Evolutionary conservation across 2,329 filamentous ascomycete species (phyloP).

Genomic region (Ilyonectria robusta): DNA sequence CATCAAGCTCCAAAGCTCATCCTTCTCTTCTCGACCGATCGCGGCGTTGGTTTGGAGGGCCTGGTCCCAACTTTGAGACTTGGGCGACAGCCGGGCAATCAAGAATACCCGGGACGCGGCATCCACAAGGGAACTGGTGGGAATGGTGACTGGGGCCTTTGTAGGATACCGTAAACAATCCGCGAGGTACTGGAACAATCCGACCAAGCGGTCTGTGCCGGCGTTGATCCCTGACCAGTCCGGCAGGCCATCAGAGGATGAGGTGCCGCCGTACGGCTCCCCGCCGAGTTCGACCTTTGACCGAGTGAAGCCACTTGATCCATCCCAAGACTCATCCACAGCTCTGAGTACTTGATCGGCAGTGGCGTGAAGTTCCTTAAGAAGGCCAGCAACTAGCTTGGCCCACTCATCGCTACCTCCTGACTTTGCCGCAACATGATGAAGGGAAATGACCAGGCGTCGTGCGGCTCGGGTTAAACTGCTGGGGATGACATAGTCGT

Average conservation of each 20-base stretch:
- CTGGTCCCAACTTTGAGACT: conserved; percentile 62
- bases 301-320: conserved; percentile 66
- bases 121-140: conserved; percentile 77
- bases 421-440: conserved; percentile 86
- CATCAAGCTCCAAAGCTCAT: conserved; percentile 81
- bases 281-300: conserved; percentile 61
- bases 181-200: conserved; percentile 75
- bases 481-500: conserved; percentile 62
- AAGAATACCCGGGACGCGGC: conserved; percentile 79
- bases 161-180: conserved; percentile 76
- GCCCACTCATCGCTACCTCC: conserved; percentile 84
- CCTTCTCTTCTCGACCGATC: conserved; percentile 84
- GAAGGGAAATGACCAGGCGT: conserved; percentile 77
- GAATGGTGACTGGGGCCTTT: conserved; percentile 74
- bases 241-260: conserved; percentile 67
- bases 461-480: conserved; percentile 72
- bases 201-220: conserved; percentile 78
- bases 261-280: conserved; percentile 63
- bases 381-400: conserved; percentile 72
- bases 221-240: conserved; percentile 82
- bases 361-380: conserved; percentile 77
- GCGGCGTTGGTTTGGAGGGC: conserved; percentile 78
- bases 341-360: conserved; percentile 84
- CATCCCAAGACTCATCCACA: conserved; percentile 86
- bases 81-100: conserved; percentile 68